phyloP scores from a whole-genome alignment of 257 asterid genomes.

The Penstemon newberryi region DNA sequence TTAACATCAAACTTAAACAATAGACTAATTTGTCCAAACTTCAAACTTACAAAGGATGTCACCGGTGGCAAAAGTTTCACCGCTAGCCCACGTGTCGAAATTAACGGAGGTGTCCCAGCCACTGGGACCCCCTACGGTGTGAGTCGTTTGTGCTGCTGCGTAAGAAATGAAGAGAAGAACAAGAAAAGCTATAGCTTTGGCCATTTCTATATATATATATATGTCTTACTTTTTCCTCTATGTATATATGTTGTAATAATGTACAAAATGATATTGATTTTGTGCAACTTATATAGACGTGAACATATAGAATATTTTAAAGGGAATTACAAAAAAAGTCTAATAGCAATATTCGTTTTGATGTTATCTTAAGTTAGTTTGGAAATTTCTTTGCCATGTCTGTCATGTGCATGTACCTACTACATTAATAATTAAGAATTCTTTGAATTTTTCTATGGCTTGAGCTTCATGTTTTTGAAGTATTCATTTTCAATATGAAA shows the following conservation, averaged over 20 bases:
- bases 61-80: slow-evolving; percentile 38
- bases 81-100: slow-evolving; percentile 49
- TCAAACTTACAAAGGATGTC: slow-evolving; percentile 53
- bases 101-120: slow-evolving; percentile 46
- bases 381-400: slow-evolving; percentile 18
- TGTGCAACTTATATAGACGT: slow-evolving; percentile 25
- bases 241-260: not conserved
- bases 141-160: slow-evolving; percentile 42
- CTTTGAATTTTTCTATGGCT: slow-evolving; percentile 16
- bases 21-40: no score
- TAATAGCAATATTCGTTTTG: not conserved
- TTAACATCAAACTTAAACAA: not conserved
- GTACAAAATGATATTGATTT: slow-evolving; percentile 5
- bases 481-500: not conserved
- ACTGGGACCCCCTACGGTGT: slow-evolving; percentile 47
- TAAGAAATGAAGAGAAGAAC: slow-evolving; percentile 41
- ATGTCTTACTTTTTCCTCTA: not conserved
- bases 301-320: slow-evolving; percentile 20
- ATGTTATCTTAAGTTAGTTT: slow-evolving; percentile 9
- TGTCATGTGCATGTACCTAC: slow-evolving; percentile 21
- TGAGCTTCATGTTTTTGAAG: slow-evolving; percentile 6
- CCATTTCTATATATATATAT: slow-evolving; percentile 28
- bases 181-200: slow-evolving; percentile 24
- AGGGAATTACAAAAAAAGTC: slow-evolving; percentile 1
- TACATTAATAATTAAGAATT: slow-evolving; percentile 15